Evolutionary conservation across 129 eudicot genomes (phyloP).

Genomic region (Sambucus nigra): DNA sequence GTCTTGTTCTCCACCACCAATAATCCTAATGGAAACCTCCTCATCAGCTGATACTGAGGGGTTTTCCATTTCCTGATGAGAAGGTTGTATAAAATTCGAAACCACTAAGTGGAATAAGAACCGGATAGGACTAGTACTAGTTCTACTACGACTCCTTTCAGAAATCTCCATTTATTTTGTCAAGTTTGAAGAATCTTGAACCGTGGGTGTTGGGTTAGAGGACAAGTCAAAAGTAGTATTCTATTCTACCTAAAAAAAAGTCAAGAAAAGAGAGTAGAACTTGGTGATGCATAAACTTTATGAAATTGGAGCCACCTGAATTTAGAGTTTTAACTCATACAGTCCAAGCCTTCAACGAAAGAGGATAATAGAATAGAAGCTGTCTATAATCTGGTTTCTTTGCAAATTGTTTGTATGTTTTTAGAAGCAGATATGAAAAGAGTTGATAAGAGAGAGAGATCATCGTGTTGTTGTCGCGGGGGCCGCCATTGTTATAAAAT

Average conservation of each 20-base stretch:
- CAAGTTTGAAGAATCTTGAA: neutral
- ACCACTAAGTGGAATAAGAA: slow-evolving; percentile 15
- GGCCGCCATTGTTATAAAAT: no score
- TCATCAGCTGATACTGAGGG: slow-evolving; percentile 5
- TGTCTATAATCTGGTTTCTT: no score
- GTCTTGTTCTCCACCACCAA: slow-evolving; percentile 21
- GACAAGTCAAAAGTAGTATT: neutral
- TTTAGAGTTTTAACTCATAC: no score
- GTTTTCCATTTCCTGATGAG: slow-evolving; percentile 25
- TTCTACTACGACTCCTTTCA: slow-evolving; percentile 1
- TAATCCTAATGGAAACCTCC: slow-evolving; percentile 37
- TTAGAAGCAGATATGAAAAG: no score
- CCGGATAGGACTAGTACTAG: slow-evolving; percentile 15
- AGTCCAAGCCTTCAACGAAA: no score
- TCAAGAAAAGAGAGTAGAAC: neutral
- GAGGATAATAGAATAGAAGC: no score
- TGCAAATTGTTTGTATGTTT: no score
- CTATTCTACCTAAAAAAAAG: neutral
- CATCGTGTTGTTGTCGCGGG: no score
- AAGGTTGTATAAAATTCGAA: slow-evolving; percentile 19
- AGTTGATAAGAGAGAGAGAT: no score
- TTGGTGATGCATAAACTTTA: neutral
- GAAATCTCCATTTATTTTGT: slow-evolving; percentile 15
- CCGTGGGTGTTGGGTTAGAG: neutral
- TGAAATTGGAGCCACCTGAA: neutral